Evolutionary conservation across 1,139 yeast genomes (phyloP), one percentile per base, ranked within the genome.

Genomic region (Pichia sp.): DNA sequence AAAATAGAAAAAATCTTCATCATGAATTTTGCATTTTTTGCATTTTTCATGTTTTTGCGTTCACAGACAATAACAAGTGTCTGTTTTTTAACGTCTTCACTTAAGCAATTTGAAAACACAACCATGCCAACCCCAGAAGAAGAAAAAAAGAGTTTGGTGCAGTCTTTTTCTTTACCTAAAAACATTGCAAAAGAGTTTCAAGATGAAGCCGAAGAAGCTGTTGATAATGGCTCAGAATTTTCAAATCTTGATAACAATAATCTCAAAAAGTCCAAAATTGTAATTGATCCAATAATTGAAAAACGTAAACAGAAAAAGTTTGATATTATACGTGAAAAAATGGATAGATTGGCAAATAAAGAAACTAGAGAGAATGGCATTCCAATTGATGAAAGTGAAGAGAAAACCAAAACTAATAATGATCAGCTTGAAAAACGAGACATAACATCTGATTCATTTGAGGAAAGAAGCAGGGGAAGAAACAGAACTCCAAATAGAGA

Each of bases 281-380:
- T 11, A 11, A 36, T 36, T 36, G 25, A 36, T 36, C 41, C 41
- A 19, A 36, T 11, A 7, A 7, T 19, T 25, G 33, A 34, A 22
- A 46, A 44, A 16, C 42, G 38, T 4, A 42, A 44, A 30, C 31
- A 29, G 33, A 44, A 27, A n/a, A 42, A 41, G 25, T 46, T 43
- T 39, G 51, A 48, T 22, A 34, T 48, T 9, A 52, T 52, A 1
- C 50, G 47, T 13, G 50, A 46, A 29, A 48, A 44, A 42, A 19
- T 52, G 39, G 46, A 45, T 19, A 8, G 14, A 16, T 7, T 48
- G 27, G 42, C 73, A 51, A 57, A 70, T 39, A 72, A 69, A 46
- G 73, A 71, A 22, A 34, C 22, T 51, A 57, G 61, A 38, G 56
- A 51, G 19, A 18, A 44, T 29, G 51, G 55, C 19, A 52, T 53